Evolutionary conservation across 2,329 filamentous ascomycete genomes (phyloP).

Genomic region (Byssochlamys sp.): DNA sequence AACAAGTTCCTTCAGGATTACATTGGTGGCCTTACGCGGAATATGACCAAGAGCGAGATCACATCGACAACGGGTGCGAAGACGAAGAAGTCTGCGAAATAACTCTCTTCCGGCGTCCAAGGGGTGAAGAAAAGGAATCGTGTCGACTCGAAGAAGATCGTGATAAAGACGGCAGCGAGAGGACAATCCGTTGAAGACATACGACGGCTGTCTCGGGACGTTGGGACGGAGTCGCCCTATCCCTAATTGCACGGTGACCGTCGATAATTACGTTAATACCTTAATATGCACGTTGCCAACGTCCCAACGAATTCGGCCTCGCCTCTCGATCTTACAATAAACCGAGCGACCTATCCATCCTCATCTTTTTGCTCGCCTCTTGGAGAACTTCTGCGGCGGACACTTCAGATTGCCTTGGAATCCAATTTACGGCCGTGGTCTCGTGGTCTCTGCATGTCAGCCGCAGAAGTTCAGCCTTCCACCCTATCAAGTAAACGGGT

Average conservation of each 20-base stretch:
- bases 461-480: neutral
- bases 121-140: neutral
- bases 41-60: slow-evolving; percentile 49
- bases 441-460: neutral
- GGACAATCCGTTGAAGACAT: neutral
- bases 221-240: neutral
- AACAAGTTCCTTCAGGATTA: slow-evolving; percentile 98
- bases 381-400: neutral
- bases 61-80: slow-evolving; percentile 43
- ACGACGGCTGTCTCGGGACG: neutral
- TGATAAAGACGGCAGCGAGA: neutral
- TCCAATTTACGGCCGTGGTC: neutral
- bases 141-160: neutral
- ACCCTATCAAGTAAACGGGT: neutral
- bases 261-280: neutral
- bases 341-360: neutral
- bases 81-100: slow-evolving; percentile 38
- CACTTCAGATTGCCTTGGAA: neutral
- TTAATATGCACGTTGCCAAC: neutral
- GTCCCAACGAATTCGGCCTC: neutral
- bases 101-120: slow-evolving; percentile 3
- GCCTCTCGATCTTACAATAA: neutral
- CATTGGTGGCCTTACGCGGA: slow-evolving; percentile 88
- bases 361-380: neutral
- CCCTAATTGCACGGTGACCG: neutral